Percentiles rank a stretch among this genome's conserved stretches.
These are phyloP conservation scores for Fusarium pseudograminearum DNA, from an alignment of 2,329 filamentous ascomycete species.

Conservation along the genomic window DNA sequence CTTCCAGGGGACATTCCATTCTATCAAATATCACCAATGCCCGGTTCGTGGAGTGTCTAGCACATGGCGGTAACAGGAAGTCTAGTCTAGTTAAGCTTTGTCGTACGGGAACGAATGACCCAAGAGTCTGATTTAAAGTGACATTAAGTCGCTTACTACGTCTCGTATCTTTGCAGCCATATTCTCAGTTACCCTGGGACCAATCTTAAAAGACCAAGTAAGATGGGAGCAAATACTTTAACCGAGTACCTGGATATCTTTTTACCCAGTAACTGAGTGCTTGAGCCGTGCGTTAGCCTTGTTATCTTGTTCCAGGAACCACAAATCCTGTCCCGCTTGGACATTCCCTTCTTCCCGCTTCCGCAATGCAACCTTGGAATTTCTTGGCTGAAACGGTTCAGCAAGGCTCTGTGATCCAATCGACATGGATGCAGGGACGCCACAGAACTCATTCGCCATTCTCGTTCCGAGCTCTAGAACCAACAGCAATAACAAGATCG, in stretches of 20 bases:
- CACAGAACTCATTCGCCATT: not conserved
- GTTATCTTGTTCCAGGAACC: not conserved
- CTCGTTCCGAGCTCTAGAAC: not conserved
- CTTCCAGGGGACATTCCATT: not conserved
- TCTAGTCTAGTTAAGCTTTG: too few relatives aligned
- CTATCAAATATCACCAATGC: not conserved
- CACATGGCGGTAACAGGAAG: too few relatives aligned
- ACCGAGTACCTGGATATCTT: not conserved
- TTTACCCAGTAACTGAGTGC: not conserved
- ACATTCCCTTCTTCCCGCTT: not conserved
- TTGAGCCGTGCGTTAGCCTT: not conserved
- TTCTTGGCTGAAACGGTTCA: conserved; percentile 23
- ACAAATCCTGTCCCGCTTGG: not conserved
- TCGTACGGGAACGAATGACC: not conserved
- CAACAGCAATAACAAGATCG: not conserved
- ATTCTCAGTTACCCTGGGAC: not conserved
- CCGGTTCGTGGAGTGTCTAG: not conserved
- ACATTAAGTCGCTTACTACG: not conserved
- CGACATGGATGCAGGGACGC: not conserved
- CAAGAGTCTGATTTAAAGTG: not conserved
- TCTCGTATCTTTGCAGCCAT: not conserved
- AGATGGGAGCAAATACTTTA: not conserved
- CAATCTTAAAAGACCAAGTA: not conserved
- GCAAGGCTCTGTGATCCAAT: not conserved
- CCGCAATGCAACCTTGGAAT: not conserved